phyloP scores from a whole-genome alignment of 1,284 basidiomycete genomes.

The Kalmanozyma brasiliensis region DNA sequence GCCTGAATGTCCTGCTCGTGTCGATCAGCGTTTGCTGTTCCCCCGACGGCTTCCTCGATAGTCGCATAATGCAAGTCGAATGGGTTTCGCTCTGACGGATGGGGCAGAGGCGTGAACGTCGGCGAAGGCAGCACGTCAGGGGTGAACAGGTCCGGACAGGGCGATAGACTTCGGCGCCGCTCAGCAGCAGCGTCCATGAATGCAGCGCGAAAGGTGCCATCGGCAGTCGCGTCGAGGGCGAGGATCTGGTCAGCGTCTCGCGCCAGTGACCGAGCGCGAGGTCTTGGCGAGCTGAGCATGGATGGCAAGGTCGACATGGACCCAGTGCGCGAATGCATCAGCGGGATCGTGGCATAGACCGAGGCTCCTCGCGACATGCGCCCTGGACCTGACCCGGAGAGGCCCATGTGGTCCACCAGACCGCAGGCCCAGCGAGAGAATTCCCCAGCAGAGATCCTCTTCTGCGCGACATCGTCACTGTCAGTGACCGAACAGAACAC shows the following conservation, averaged over 20 bases:
- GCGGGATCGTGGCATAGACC: conserved; percentile 43
- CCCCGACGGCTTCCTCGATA: background rate
- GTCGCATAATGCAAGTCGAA: conserved; percentile 33
- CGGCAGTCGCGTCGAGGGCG: conserved; percentile 26
- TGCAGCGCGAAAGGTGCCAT: conserved; percentile 23
- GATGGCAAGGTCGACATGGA: conserved; percentile 46
- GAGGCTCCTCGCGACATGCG: conserved; percentile 48
- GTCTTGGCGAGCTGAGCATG: conserved; percentile 43
- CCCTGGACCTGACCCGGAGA: conserved; percentile 21
- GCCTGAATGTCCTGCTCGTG: conserved; percentile 13
- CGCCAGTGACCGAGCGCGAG: conserved; percentile 25
- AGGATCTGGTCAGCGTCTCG: conserved; percentile 29
- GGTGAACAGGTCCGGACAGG: conserved; percentile 36
- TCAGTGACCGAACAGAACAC: conserved; percentile 84
- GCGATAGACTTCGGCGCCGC: conserved; percentile 35
- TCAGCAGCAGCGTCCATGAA: conserved; percentile 14
- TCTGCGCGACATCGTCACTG: conserved; percentile 68
- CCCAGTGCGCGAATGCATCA: conserved; percentile 49
- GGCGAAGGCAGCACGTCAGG: conserved; percentile 50
- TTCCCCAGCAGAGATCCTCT: conserved; percentile 80
- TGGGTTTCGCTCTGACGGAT: conserved; percentile 31
- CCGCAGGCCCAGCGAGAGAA: conserved; percentile 87
- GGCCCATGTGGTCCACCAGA: conserved; percentile 73
- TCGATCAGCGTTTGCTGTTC: conserved; percentile 9
- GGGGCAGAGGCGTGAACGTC: conserved; percentile 44